Evolutionary conservation across 2,329 filamentous ascomycete species (phyloP).

Genomic region (Escovopsis sp.): DNA sequence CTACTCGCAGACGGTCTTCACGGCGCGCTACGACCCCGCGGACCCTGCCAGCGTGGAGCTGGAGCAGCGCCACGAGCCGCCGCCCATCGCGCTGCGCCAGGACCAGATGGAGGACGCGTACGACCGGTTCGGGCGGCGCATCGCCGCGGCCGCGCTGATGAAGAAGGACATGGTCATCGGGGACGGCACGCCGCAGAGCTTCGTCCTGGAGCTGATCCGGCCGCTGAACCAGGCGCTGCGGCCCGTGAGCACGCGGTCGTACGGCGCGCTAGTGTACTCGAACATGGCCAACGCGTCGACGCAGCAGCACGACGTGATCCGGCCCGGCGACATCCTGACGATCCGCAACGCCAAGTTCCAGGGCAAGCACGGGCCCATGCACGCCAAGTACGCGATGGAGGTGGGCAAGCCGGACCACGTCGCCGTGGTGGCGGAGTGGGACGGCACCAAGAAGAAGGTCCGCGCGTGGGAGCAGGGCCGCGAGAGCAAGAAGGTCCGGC

Average conservation of each 20-base stretch:
- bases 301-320: conserved; percentile 82
- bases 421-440: conserved; percentile 87
- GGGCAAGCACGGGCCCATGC: conserved; percentile 88
- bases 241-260: conserved; percentile 78
- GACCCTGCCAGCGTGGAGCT: conserved; percentile 59
- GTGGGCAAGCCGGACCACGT: conserved; percentile 85
- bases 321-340: conserved; percentile 80
- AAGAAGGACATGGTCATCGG: conserved; percentile 72
- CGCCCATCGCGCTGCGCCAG: conserved; percentile 69
- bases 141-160: conserved; percentile 52
- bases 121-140: conserved; percentile 62
- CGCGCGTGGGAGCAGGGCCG: conserved; percentile 88
- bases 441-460: conserved; percentile 96
- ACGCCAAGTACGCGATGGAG: conserved; percentile 80
- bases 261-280: conserved; percentile 82
- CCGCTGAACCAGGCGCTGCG: conserved; percentile 59
- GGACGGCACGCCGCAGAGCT: conserved; percentile 64
- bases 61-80: conserved; percentile 75
- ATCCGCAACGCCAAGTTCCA: conserved; percentile 90
- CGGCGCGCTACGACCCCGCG: conserved; percentile 60
- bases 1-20: conserved; percentile 88
- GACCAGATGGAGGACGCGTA: conserved; percentile 87
- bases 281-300: conserved; percentile 92
- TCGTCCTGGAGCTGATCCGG: conserved; percentile 67
- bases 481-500: conserved; percentile 84